Evolutionary conservation across 1,284 basidiomycete genomes (phyloP), one percentile per base, ranked within the genome.

Genomic region (Cryptococcus wingfieldii): DNA sequence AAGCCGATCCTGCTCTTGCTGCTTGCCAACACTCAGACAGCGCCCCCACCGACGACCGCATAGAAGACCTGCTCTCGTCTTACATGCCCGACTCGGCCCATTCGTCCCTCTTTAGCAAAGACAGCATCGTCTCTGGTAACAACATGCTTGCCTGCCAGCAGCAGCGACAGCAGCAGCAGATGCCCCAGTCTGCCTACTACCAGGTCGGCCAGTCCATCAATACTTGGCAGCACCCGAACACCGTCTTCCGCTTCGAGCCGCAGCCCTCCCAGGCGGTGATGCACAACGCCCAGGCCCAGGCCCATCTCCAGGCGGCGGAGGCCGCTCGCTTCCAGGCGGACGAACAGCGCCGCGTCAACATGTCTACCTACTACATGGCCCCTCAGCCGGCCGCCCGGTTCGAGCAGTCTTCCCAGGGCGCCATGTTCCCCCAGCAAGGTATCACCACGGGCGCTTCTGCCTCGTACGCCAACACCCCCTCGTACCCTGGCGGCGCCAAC

Each of bases 221-320:
- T 38, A 47, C 52, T 41, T 47, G 50, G 56, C 16, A 55, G 59
- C 38, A 60, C 46, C 55, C 61, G 48, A 47, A 38, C 41, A 43
- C n/a, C 16, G 51, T 61, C 16, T 61, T 65, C 41, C 55, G 56
- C 41, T 62, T 62, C 58, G 61, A 66, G 51, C 50, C 58, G 42
- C 54, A 62, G 46, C 48, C 55, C 8, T 50, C 52, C 25, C 54
- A 57, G 50, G 60, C 63, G 52, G 59, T 61, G 48, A 41, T 64
- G 23, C 59, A 64, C 51, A 58, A 63, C 34, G 70, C 70, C 42
- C 68, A 71, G 48, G 68, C 68, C 38, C 70, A 69, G 55, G 71
- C 68, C 13, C 69, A 70, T 48, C 61, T 67, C 47, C 60, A 65
- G 41, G 69, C 67, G 34, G 63, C 62, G 16, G 67, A 69, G 37